These are phyloP conservation scores for Aspergillus bridgeri DNA, from an alignment of 495 filamentous ascomycete genomes.

Conservation along the genomic window DNA sequence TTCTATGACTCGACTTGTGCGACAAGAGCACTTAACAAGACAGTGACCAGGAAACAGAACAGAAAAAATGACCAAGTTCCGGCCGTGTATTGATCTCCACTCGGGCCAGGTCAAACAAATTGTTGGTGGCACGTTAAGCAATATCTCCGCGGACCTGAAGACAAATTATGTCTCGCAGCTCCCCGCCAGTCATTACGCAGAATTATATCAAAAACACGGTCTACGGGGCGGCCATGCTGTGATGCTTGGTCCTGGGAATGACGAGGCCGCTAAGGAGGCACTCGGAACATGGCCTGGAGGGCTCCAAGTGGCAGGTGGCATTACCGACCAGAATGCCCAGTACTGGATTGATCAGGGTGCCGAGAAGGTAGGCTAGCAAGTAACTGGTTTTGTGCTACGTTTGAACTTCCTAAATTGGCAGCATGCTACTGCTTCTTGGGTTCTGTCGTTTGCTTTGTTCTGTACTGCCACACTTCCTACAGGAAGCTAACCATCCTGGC, in stretches of 20 bases:
- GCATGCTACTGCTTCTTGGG: background rate
- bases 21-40: background rate
- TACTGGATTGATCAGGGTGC: slow-evolving; percentile 86
- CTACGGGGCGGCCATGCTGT: slow-evolving; percentile 87
- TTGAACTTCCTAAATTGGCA: background rate
- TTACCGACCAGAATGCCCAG: slow-evolving; percentile 76
- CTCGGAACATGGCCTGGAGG: slow-evolving; percentile 69
- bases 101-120: slow-evolving; percentile 97
- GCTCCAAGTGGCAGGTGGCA: slow-evolving; percentile 87
- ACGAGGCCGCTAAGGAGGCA: slow-evolving; percentile 72
- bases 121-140: slow-evolving; percentile 85
- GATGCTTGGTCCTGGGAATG: slow-evolving; percentile 88
- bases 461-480: slow-evolving; percentile 16
- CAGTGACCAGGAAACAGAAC: background rate
- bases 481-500: slow-evolving; percentile 10
- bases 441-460: slow-evolving; percentile 3
- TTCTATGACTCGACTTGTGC: slow-evolving; percentile 11
- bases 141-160: slow-evolving; percentile 60
- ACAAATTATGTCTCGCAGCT: slow-evolving; percentile 89
- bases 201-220: slow-evolving; percentile 68
- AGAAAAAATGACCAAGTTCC: slow-evolving; percentile 79
- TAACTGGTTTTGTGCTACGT: background rate
- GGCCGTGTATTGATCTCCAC: slow-evolving; percentile 96
- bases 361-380: slow-evolving; percentile 64
- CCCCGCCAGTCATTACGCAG: slow-evolving; percentile 74